Evolutionary conservation across 139 green algal species (phyloP).

Genomic region (Nannochloris sp.): DNA sequence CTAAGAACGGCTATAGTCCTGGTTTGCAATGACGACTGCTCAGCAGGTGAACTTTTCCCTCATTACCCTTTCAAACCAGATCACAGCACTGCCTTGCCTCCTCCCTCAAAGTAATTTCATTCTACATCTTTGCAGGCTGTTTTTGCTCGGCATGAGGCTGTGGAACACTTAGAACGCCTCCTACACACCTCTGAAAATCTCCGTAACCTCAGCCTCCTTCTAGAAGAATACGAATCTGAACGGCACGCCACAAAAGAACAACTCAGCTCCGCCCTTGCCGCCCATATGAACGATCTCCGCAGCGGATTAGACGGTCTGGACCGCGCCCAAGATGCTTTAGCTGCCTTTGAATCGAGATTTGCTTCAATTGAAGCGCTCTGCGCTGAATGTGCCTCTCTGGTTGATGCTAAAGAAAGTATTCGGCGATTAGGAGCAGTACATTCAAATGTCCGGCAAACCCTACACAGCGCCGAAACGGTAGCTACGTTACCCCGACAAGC

Average conservation of each 20-base stretch:
- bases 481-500: constrained; percentile 15
- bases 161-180: constrained; percentile 31
- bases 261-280: constrained; percentile 42
- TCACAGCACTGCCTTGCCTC: too few species aligned
- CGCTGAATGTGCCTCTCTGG: constrained; percentile 56
- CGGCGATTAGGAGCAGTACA: constrained; percentile 54
- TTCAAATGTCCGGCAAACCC: constrained; percentile 60
- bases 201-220: constrained; percentile 29
- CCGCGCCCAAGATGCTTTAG: constrained; percentile 4
- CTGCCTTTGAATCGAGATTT: constrained; percentile 8
- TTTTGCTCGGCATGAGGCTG: constrained; percentile 20
- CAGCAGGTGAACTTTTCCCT: not conserved
- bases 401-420: constrained; percentile 75
- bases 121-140: constrained; percentile 27
- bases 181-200: constrained; percentile 56
- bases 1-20: not conserved
- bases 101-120: not conserved
- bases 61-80: not conserved
- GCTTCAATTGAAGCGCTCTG: constrained; percentile 51
- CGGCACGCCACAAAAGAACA: constrained; percentile 39
- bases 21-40: not conserved
- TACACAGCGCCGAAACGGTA: constrained; percentile 18
- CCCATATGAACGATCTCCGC: constrained; percentile 51
- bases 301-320: constrained; percentile 62
- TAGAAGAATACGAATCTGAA: constrained; percentile 36